Evolutionary conservation across 441 rosid genomes (phyloP).

Genomic region (Gossypium gossypioides): DNA sequence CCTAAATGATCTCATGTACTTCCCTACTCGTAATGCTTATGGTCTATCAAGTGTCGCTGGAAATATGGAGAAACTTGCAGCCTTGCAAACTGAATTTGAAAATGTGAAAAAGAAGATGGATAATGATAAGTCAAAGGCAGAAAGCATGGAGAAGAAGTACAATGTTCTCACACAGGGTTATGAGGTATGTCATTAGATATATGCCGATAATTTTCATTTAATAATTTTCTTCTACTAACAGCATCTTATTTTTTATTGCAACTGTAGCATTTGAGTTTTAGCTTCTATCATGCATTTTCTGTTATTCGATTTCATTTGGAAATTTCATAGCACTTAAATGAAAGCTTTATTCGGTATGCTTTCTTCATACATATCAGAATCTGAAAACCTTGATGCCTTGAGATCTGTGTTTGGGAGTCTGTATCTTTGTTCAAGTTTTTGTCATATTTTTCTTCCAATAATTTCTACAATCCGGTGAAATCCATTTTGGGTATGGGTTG

Average conservation of each 20-base stretch:
- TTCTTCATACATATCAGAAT: background rate
- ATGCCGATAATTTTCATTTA: background rate
- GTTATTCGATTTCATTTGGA: background rate
- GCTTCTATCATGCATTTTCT: background rate
- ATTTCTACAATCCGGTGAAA: no score
- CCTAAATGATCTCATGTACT: constrained; percentile 87
- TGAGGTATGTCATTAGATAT: constrained; percentile 47
- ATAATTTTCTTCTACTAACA: background rate
- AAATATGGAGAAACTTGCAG: constrained; percentile 75
- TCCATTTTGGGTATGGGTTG: background rate
- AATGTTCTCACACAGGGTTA: constrained; percentile 83
- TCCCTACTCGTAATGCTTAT: constrained; percentile 78
- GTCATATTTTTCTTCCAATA: no score
- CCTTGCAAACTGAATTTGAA: constrained; percentile 74
- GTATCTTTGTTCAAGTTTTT: background rate
- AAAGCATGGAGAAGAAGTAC: constrained; percentile 67
- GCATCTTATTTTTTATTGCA: background rate
- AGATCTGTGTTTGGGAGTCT: background rate
- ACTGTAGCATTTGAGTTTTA: background rate
- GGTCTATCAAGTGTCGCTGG: constrained; percentile 94
- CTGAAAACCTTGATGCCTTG: background rate
- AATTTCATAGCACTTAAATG: background rate
- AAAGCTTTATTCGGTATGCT: background rate
- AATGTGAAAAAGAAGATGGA: constrained; percentile 60
- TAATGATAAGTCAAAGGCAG: constrained; percentile 78